These are phyloP conservation scores for Cinchona pubescens DNA, from an alignment of 257 asterid genomes.

Conservation along the genomic window DNA sequence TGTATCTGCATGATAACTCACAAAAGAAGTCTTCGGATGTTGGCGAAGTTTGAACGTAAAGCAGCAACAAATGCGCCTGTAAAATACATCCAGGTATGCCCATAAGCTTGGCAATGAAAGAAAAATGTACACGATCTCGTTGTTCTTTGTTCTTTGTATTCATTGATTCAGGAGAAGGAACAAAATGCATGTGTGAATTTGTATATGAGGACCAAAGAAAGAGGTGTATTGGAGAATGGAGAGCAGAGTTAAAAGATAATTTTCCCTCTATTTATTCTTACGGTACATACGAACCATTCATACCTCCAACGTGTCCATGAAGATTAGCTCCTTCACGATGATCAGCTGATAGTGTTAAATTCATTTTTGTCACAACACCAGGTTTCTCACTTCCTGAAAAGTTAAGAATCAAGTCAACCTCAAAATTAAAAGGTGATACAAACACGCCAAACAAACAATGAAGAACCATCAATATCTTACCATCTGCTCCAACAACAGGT, in stretches of 20 bases:
- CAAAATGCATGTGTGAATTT: not conserved
- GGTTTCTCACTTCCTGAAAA: slow-evolving; percentile 78
- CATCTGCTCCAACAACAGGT: slow-evolving; percentile 74
- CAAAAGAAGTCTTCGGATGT: slow-evolving; percentile 71
- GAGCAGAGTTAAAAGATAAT: not conserved
- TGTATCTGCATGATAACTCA: slow-evolving; percentile 25
- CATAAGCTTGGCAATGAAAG: not conserved
- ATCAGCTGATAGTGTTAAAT: slow-evolving; percentile 82
- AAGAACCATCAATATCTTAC: slow-evolving; percentile 36
- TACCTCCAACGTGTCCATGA: slow-evolving; percentile 97
- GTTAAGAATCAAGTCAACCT: slow-evolving; percentile 17
- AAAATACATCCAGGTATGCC: slow-evolving; percentile 3
- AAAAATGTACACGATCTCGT: not conserved
- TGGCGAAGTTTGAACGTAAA: slow-evolving; percentile 68
- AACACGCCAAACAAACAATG: slow-evolving; percentile 4
- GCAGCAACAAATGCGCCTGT: slow-evolving; percentile 70
- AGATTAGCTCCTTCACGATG: slow-evolving; percentile 95
- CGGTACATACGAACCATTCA: not conserved
- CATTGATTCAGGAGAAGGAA: not conserved
- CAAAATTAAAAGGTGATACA: slow-evolving; percentile 13
- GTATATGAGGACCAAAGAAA: not conserved
- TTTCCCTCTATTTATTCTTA: not conserved
- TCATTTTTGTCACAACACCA: slow-evolving; percentile 78
- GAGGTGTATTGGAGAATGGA: not conserved
- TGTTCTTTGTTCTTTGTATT: not conserved